phyloP scores from a whole-genome alignment of 352 stramenopile species.

The Globisporangium paddicum region DNA sequence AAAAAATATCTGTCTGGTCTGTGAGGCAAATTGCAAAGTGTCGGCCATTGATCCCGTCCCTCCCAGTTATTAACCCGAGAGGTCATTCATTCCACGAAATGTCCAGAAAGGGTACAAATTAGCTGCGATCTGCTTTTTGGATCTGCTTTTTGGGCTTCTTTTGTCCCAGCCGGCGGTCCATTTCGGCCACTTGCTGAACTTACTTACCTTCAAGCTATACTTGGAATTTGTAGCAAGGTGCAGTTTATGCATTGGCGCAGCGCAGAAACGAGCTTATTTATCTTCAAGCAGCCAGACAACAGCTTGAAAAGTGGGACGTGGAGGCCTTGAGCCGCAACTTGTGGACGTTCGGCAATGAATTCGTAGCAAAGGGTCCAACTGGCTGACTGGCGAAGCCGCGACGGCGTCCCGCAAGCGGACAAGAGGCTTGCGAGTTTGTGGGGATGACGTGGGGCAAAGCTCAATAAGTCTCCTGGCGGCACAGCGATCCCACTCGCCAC shows the following conservation, averaged over 20 bases:
- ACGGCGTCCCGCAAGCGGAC: not conserved
- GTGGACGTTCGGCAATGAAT: not conserved
- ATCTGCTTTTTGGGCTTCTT: not conserved
- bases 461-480: not conserved
- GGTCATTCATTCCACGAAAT: not conserved
- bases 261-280: no score
- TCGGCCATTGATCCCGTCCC: no score
- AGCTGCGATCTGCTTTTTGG: not conserved
- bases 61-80: not conserved
- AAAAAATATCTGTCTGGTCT: not conserved
- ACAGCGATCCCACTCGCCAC: no score
- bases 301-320: not conserved
- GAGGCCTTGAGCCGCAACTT: not conserved
- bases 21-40: not conserved
- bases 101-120: not conserved
- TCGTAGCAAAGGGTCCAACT: not conserved
- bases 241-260: no score
- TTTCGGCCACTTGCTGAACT: not conserved
- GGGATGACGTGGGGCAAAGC: not conserved
- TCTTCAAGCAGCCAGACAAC: not conserved
- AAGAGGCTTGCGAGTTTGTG: not conserved
- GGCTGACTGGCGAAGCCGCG: not conserved
- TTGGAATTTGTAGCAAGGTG: no score
- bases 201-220: no score
- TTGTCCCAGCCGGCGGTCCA: not conserved